Conservation (phyloP, 2,329 filamentous ascomycete genomes). For the Nigrospora sphaerica region DNA sequence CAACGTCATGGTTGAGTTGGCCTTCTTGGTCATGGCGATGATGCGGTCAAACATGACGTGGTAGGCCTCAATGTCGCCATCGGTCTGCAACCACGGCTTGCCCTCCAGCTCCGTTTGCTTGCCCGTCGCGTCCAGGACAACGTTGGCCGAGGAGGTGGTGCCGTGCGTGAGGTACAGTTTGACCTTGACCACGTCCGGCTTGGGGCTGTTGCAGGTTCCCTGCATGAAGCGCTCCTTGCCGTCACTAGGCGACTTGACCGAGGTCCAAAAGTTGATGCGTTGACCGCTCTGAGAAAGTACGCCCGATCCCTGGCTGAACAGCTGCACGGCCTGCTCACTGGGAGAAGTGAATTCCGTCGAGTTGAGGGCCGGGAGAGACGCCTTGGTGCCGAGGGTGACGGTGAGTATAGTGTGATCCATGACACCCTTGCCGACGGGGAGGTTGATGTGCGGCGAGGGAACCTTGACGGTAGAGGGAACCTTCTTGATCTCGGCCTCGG, state of each 20-base stretch:
- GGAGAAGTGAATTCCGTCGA: constrained; percentile 41
- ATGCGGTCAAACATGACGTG: constrained; percentile 7
- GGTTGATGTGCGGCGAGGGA: constrained; percentile 27
- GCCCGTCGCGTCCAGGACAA: constrained; percentile 8
- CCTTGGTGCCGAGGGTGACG: constrained; percentile 5
- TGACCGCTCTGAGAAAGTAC: constrained; percentile 43
- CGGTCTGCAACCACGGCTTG: constrained; percentile 7
- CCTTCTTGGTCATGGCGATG: constrained; percentile 5
- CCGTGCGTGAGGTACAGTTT: constrained; percentile 12
- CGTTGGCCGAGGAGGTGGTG: constrained; percentile 7
- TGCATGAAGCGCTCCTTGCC: constrained; percentile 9
- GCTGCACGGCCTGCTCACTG: constrained; percentile 14
- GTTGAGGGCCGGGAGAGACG: constrained; percentile 19
- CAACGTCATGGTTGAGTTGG: constrained; percentile 6
- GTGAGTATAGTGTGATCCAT: constrained; percentile 20
- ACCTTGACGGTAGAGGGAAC: constrained; percentile 22
- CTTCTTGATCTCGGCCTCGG: constrained; percentile 34
- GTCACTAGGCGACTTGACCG: constrained; percentile 18
- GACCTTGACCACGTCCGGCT: constrained; percentile 6
- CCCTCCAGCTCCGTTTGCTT: constrained; percentile 4
- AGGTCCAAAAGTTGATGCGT: constrained; percentile 41
- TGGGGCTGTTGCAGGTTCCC: constrained; percentile 6
- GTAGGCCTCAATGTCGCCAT: constrained; percentile 8
- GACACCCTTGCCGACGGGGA: constrained; percentile 30
- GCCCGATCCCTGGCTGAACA: constrained; percentile 31